Evolutionary conservation across 2,329 filamentous ascomycete genomes (phyloP).

Genomic region (Colletotrichum truncatum): DNA sequence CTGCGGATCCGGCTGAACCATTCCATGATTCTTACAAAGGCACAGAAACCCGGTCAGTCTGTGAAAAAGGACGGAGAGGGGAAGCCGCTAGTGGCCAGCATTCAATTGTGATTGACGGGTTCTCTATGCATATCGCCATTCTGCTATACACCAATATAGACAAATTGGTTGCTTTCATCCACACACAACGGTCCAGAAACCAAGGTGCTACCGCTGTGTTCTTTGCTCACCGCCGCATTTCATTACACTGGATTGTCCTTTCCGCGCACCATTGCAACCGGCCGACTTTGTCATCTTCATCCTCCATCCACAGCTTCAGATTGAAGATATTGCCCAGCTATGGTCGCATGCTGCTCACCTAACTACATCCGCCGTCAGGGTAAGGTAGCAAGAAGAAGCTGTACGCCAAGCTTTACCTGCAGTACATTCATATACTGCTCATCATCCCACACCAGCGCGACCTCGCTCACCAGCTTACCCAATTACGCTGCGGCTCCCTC

Average conservation of each 20-base stretch:
- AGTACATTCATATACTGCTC: background rate
- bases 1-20: background rate
- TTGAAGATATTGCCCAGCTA: background rate
- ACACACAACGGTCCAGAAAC: background rate
- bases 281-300: background rate
- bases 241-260: background rate
- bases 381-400: too few relatives aligned
- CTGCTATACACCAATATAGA: background rate
- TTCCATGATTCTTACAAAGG: background rate
- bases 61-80: background rate
- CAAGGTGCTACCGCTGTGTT: background rate
- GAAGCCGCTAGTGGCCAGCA: background rate
- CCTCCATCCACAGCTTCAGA: background rate
- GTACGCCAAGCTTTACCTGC: background rate
- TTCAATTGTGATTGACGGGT: constrained; percentile 11
- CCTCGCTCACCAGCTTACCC: background rate
- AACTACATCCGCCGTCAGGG: background rate
- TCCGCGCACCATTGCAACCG: background rate
- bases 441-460: background rate
- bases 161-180: background rate
- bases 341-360: background rate
- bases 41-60: background rate
- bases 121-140: constrained; percentile 1
- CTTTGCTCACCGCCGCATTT: background rate
- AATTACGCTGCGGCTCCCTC: background rate